phyloP scores from a whole-genome alignment of 371 early-diverging fungal genomes.

The Gilbertella persicaria region DNA sequence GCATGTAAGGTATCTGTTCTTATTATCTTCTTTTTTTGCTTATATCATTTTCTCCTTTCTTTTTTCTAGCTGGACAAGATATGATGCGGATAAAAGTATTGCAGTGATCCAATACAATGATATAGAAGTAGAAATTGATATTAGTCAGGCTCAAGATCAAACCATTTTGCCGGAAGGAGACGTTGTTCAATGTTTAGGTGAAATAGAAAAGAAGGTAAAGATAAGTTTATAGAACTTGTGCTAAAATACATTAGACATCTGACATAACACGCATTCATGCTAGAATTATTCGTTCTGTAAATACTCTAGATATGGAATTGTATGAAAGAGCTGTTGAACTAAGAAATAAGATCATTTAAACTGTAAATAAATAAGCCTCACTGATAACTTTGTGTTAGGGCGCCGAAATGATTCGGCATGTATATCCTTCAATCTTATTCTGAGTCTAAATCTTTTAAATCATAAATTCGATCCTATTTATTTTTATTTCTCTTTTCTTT shows the following conservation, averaged over 20 bases:
- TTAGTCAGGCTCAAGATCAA: background rate
- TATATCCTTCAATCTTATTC: background rate
- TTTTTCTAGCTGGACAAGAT: constrained; percentile 10
- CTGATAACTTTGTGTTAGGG: too few species aligned
- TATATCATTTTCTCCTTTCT: background rate
- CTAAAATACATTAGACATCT: constrained; percentile 1
- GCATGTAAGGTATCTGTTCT: constrained; percentile 24
- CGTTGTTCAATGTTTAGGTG: constrained; percentile 22
- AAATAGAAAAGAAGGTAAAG: constrained; percentile 6
- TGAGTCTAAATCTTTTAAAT: background rate
- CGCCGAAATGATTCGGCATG: background rate
- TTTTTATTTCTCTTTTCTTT: background rate
- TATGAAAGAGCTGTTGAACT: constrained; percentile 18
- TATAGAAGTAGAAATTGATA: constrained; percentile 1
- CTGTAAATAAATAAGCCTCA: too few species aligned
- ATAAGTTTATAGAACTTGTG: background rate
- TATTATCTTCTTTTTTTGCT: background rate
- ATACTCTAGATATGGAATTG: constrained; percentile 16
- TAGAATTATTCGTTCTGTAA: constrained; percentile 11
- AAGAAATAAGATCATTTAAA: constrained; percentile 2
- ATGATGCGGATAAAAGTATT: constrained; percentile 1
- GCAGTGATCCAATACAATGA: constrained; percentile 7
- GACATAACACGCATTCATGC: constrained; percentile 7
- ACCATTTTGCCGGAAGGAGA: constrained; percentile 3
- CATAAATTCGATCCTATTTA: background rate